phyloP scores from a whole-genome alignment of 441 rosid genomes.

The Gossypium trilobum region DNA sequence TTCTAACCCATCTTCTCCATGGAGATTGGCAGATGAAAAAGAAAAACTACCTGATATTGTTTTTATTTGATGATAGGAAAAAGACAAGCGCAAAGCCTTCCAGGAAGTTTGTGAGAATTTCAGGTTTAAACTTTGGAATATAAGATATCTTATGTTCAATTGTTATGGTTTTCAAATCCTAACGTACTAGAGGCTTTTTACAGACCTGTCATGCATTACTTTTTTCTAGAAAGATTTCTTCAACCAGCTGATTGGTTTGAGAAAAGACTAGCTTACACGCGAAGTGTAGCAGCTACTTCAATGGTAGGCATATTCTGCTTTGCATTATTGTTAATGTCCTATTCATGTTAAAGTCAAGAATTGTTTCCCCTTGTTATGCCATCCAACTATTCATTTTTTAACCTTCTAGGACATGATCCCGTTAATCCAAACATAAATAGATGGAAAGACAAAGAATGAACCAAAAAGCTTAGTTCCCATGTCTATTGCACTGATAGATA shows the following conservation, averaged over 20 bases:
- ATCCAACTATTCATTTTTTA: neutral
- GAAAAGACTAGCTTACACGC: conserved; percentile 92
- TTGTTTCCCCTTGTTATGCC: neutral
- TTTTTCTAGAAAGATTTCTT: conserved; percentile 80
- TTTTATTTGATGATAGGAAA: conserved; percentile 41
- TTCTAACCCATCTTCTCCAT: neutral
- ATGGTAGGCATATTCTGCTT: conserved; percentile 49
- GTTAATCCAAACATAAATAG: neutral
- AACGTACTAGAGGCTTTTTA: conserved; percentile 23
- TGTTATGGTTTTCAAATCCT: conserved; percentile 13
- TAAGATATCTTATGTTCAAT: conserved; percentile 3
- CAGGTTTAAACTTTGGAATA: conserved; percentile 54
- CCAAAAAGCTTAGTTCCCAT: conserved; percentile 1
- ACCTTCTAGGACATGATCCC: neutral
- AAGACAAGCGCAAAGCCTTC: conserved; percentile 79
- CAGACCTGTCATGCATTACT: conserved; percentile 97
- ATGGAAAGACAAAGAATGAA: neutral
- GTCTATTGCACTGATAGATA: neutral
- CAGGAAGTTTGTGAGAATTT: conserved; percentile 73
- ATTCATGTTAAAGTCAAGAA: neutral
- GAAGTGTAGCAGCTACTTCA: conserved; percentile 93
- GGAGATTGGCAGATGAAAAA: neutral
- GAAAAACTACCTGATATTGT: neutral
- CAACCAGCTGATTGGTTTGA: conserved; percentile 99
- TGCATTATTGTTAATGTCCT: neutral